Base-by-base conservation (phyloP, 345 rosid species). In the Corymbia maculata region DNA sequence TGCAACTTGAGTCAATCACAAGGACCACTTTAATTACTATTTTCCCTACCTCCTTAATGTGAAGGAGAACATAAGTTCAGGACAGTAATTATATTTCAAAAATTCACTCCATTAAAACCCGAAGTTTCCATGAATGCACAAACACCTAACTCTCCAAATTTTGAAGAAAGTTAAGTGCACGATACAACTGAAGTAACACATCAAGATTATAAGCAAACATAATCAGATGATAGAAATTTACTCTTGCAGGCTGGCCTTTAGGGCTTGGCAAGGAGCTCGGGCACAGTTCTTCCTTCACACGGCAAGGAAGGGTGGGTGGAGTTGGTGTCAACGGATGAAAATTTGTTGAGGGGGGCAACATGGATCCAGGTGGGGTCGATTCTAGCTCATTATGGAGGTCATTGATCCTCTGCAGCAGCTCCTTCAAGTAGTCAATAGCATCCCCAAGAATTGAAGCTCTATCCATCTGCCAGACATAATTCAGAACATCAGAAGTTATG, bases 391-490 rank as follows among this genome's bases (percentile, higher is more conserved):
- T 94, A 88, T 97, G 98, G 55, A 97, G 97, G 90, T 96, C 98
- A 91, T 92, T 97, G 90, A 97, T 97, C 94, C 98, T 95, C 85
- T 96, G 99, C 86, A 96, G 93, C 50, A 97, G 98, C 91, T 97
- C 99, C 95, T 96, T 97, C 44, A 97, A 93, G 90, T 97, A 97
- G 90, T 97, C 99, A 89, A 97, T 95, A 57, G 99, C 97, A 91
- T 97, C 99, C 89, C 98, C 99, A 21, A 97, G 97, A 89, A 97
- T 97, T 42, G 99, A 97, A 88, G 99, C 99, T 91, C 99, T 94
- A 90, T 97, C 99, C 99, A 97, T 97, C 98, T 97, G 94, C 90
- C 87, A 82, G 32, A 44, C 28, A 44, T 75, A 19, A 75, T 75
- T 42, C 28, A 75, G 84, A 75, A 42, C 84, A 75, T 75, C 49